Percentiles rank a stretch among this genome's conserved stretches.
Evolutionary conservation across 495 filamentous ascomycete species (phyloP).

Genomic region (Hyaloscypha bicolor): DNA sequence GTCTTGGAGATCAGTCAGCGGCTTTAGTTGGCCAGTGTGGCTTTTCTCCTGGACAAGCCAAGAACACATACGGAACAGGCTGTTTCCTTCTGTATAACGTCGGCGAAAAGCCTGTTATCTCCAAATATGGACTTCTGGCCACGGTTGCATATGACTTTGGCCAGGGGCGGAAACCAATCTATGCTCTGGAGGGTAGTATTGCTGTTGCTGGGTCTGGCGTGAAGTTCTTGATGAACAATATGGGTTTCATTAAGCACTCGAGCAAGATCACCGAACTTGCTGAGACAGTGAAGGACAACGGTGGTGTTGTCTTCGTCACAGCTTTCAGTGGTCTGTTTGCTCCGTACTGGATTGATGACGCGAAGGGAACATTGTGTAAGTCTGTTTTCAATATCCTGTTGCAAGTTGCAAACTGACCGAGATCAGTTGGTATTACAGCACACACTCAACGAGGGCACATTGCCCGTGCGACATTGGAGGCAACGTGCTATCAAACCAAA

Average conservation of each 20-base stretch:
- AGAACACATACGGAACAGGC: conserved; percentile 96
- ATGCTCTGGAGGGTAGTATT: conserved; percentile 91
- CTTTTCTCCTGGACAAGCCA: conserved; percentile 83
- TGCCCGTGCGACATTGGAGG: conserved; percentile 91
- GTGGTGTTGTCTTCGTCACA: conserved; percentile 92
- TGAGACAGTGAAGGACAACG: conserved; percentile 80
- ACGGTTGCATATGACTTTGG: conserved; percentile 90
- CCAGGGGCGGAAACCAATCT: conserved; percentile 66
- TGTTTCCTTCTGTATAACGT: conserved; percentile 97
- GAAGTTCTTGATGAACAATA: conserved; percentile 88
- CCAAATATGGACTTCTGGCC: conserved; percentile 82
- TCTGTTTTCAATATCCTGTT: conserved; percentile 20
- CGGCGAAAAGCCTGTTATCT: conserved; percentile 86
- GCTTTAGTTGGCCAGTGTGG: conserved; percentile 92
- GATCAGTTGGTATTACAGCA: conserved; percentile 83
- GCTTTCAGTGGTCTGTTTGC: conserved; percentile 96
- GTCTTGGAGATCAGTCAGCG: conserved; percentile 89
- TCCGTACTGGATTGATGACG: conserved; percentile 98
- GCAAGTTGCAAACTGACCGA: conserved; percentile 17
- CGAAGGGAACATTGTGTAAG: conserved; percentile 68
- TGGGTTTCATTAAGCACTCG: conserved; percentile 79
- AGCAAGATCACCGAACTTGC: conserved; percentile 83
- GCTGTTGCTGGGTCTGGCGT: conserved; percentile 90
- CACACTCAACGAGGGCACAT: conserved; percentile 90
- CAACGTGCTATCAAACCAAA: conserved; percentile 93